Evolutionary conservation across 1,284 basidiomycete genomes (phyloP).

Genomic region (Ustilago sp.): DNA sequence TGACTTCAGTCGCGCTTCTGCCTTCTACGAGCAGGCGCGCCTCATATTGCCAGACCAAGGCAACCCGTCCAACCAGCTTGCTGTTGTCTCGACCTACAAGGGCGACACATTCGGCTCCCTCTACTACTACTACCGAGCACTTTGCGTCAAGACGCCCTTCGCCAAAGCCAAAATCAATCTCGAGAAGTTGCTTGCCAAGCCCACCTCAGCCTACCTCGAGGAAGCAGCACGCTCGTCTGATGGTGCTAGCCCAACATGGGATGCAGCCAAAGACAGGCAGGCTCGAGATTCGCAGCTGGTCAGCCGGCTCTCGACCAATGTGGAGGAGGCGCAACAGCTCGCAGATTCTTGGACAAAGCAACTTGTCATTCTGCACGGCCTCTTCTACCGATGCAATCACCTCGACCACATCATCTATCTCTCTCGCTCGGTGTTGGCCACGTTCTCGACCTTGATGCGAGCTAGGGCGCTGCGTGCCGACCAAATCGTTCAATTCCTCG

Average conservation of each 20-base stretch:
- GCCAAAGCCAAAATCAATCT: conserved; percentile 89
- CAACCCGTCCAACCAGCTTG: conserved; percentile 93
- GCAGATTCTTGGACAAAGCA: conserved; percentile 41
- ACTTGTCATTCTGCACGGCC: conserved; percentile 59
- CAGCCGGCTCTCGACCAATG: conserved; percentile 23
- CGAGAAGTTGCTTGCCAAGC: conserved; percentile 71
- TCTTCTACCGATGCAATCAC: conserved; percentile 53
- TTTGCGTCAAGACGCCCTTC: conserved; percentile 87
- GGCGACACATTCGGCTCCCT: conserved; percentile 83
- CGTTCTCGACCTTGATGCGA: conserved; percentile 45
- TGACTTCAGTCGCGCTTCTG: conserved; percentile 59
- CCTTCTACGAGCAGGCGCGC: conserved; percentile 64
- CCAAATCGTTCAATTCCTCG: conserved; percentile 60
- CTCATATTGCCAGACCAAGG: conserved; percentile 63
- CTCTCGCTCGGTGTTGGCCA: conserved; percentile 49
- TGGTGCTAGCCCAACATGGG: conserved; percentile 22
- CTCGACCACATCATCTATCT: conserved; percentile 52
- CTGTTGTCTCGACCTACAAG: conserved; percentile 87
- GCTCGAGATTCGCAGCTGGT: conserved; percentile 33
- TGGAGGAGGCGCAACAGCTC: conserved; percentile 23
- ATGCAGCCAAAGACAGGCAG: conserved; percentile 26
- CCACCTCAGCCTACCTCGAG: conserved; percentile 42
- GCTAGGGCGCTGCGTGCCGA: conserved; percentile 55
- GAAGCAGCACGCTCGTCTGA: conserved; percentile 22
- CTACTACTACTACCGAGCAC: conserved; percentile 89